Conservation (phyloP, 2,329 filamentous ascomycete genomes). For the Alternaria sp. region DNA sequence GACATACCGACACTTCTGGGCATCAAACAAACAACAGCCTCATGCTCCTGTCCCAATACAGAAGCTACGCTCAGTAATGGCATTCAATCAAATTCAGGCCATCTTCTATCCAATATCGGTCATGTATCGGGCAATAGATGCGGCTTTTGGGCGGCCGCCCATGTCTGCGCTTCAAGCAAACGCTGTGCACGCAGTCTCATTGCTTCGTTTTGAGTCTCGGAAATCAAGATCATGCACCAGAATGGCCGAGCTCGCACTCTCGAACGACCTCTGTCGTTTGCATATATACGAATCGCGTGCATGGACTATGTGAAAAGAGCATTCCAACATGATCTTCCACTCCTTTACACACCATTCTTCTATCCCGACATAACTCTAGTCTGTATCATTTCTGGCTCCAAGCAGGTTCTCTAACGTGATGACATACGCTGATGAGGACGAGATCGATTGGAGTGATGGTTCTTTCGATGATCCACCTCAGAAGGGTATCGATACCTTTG, state of each 20-base stretch:
- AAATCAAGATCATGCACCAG: neutral
- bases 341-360: neutral
- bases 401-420: constrained; percentile 8
- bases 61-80: neutral
- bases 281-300: neutral
- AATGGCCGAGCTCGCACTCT: neutral
- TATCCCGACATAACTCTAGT: neutral
- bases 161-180: constrained; percentile 18
- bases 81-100: neutral
- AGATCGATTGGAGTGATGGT: constrained; percentile 38
- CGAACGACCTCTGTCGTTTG: neutral
- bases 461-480: constrained; percentile 11
- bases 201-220: constrained; percentile 5
- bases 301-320: neutral
- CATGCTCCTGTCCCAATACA: neutral
- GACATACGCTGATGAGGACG: constrained; percentile 27
- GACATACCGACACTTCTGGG: neutral
- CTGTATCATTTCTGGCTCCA: neutral
- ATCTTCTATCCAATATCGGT: neutral
- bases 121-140: neutral
- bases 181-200: constrained; percentile 15
- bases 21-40: neutral
- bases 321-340: neutral
- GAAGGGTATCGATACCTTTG: neutral
- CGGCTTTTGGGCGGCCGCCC: constrained; percentile 3